A percentile compares a stretch with the other conserved stretches of the same genome.
These are phyloP conservation scores for Crithidia expoeki DNA, from an alignment of 208 protist species.

Conservation along the genomic window DNA sequence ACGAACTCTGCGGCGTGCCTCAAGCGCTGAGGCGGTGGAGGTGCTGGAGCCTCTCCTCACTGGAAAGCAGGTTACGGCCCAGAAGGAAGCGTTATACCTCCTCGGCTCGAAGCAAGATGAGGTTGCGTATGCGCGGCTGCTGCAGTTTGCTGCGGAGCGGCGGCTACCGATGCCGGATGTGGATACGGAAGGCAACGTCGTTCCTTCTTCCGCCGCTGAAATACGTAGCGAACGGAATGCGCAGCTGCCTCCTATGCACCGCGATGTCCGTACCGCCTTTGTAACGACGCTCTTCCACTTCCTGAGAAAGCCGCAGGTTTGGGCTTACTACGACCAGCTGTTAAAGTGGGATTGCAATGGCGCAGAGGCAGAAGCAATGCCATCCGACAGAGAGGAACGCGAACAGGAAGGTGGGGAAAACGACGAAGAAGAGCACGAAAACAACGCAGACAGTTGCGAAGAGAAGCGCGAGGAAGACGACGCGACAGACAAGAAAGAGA, in stretches of 20 bases:
- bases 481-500: not conserved
- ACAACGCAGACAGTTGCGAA: not conserved
- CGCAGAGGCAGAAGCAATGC: not conserved
- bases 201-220: not conserved
- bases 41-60: slow-evolving; percentile 21
- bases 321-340: slow-evolving; percentile 19
- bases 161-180: slow-evolving; percentile 23
- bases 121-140: slow-evolving; percentile 18
- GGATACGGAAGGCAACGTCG: slow-evolving; percentile 4
- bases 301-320: slow-evolving; percentile 23
- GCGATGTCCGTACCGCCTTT: slow-evolving; percentile 31
- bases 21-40: slow-evolving; percentile 19
- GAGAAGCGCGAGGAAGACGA: not conserved
- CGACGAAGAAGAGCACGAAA: not conserved
- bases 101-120: slow-evolving; percentile 24
- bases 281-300: slow-evolving; percentile 26
- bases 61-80: slow-evolving; percentile 16
- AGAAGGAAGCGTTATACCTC: slow-evolving; percentile 32
- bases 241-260: slow-evolving; percentile 23
- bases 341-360: slow-evolving; percentile 5
- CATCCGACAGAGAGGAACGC: not conserved
- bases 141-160: slow-evolving; percentile 23
- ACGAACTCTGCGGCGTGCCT: slow-evolving; percentile 6
- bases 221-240: not conserved
- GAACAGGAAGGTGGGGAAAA: not conserved